Base-by-base conservation (phyloP, 2,329 filamentous ascomycete species). In the Colletotrichum theobromicola region DNA sequence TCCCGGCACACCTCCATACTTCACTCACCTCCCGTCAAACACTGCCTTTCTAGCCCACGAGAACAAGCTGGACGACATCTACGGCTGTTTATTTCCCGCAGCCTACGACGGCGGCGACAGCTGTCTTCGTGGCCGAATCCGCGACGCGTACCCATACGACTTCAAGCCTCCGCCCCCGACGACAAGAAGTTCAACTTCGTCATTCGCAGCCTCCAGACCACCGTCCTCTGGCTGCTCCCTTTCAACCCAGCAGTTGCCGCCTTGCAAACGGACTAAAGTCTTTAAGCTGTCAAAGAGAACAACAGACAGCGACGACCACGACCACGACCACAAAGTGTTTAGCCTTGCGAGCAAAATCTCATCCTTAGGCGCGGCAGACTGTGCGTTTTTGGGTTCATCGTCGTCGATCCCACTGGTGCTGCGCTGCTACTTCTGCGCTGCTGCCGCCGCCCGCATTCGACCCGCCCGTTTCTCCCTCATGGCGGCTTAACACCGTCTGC, bases 401-500 rank as follows among this genome's bases (percentile, higher is more conserved):
- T 67, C 34, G 37, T 30, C 37, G 18, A 30, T 37, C 16, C 50
- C 21, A 21, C 35, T 35, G 26, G 55, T 32, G n/a, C n/a, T 57
- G 34, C 71, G 24, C 24, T 24, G 10, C 35, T 30, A 60, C 37
- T 16, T 42, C n/a, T 30, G 64, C 53, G 28, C 46, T 53, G 30
- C 21, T 32, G 63, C 28, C 50, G 53, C 64, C 63, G 28, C 26
- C 21, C 16, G 28, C 24, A 42, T 24, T 37, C n/a, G 16, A 55
- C 21, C 57, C 24, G 30, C n/a, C 32, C 42, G 21, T 57, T 64
- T 32, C 67, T 62, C 72, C 42, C 42, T 50, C 78, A 83, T 83
- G 82, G 82, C 82, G 79, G 80, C 77, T 80, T 83, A 78, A 82
- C 15, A 61, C 60, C 42, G 67, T 50, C 61, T 72, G 72, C 75